These are phyloP conservation scores for Phylloporus rhodoxanthus DNA, from an alignment of 768 basidiomycete genomes.

Conservation along the genomic window DNA sequence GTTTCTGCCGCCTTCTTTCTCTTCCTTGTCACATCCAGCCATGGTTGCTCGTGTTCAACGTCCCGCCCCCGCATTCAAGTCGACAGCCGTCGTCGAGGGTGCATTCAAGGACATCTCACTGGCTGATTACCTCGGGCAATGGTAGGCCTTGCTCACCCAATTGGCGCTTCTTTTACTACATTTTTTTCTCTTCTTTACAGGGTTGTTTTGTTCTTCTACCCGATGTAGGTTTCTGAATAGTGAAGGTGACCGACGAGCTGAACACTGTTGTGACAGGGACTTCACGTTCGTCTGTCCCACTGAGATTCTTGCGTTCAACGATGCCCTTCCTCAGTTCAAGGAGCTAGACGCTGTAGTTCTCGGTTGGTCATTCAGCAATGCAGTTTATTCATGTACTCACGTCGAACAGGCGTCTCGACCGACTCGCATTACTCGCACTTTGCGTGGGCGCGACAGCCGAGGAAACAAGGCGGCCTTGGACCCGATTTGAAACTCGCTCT, in stretches of 20 bases:
- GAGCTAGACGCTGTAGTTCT: conserved; percentile 70
- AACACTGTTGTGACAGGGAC: conserved; percentile 43
- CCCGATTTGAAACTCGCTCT: conserved; percentile 83
- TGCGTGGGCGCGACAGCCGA: conserved; percentile 77
- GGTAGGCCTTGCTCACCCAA: conserved; percentile 38
- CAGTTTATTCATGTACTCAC: not conserved
- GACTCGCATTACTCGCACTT: conserved; percentile 87
- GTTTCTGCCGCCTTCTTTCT: not conserved
- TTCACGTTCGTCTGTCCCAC: conserved; percentile 93
- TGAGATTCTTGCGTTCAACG: conserved; percentile 93
- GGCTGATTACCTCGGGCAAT: conserved; percentile 71
- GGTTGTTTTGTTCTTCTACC: conserved; percentile 94
- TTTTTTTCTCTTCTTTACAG: conserved; percentile 34
- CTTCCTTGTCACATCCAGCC: not conserved
- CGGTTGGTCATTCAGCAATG: conserved; percentile 38
- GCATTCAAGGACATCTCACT: conserved; percentile 75
- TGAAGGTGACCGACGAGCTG: not conserved
- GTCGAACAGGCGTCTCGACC: conserved; percentile 62
- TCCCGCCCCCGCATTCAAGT: conserved; percentile 77
- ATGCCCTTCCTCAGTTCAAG: conserved; percentile 71
- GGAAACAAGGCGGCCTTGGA: conserved; percentile 85
- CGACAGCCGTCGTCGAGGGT: conserved; percentile 69
- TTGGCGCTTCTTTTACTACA: not conserved
- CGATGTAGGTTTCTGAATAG: conserved; percentile 54
- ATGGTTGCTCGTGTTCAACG: conserved; percentile 65